Percentiles rank a stretch among this genome's conserved stretches.
phyloP scores from a whole-genome alignment of 305 asterid genomes.

The Solanum hybrid region DNA sequence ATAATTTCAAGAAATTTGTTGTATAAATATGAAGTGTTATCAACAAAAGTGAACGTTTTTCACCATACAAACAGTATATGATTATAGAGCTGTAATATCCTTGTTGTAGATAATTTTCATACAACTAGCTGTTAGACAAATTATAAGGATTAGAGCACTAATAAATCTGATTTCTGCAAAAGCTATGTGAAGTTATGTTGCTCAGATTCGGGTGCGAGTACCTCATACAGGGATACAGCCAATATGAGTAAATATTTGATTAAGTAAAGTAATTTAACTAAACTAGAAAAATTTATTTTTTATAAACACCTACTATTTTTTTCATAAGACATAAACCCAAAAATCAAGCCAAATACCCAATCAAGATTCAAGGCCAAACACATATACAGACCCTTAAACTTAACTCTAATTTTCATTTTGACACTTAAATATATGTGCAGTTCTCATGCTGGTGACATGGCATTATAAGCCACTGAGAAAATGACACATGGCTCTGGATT shows the following conservation, averaged over 20 bases:
- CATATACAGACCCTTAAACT: not conserved
- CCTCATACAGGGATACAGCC: not conserved
- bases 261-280: not conserved
- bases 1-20: slow-evolving; percentile 4
- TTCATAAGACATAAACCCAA: not conserved
- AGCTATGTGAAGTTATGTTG: not conserved
- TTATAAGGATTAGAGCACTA: not conserved
- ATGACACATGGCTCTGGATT: not conserved
- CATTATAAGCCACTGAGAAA: not conserved
- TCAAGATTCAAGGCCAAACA: not conserved
- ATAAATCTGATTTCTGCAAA: not conserved
- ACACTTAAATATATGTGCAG: not conserved
- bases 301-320: not conserved
- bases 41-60: not conserved
- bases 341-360: not conserved
- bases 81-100: not conserved
- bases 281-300: not conserved
- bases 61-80: not conserved
- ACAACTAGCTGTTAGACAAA: not conserved
- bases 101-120: not conserved
- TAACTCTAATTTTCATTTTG: not conserved
- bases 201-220: not conserved
- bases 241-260: not conserved
- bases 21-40: not conserved
- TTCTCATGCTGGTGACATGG: not conserved